Percentiles rank a stretch among this genome's conserved stretches.
phyloP scores from a whole-genome alignment of 441 rosid genomes.

The Erodium chrysanthum region DNA sequence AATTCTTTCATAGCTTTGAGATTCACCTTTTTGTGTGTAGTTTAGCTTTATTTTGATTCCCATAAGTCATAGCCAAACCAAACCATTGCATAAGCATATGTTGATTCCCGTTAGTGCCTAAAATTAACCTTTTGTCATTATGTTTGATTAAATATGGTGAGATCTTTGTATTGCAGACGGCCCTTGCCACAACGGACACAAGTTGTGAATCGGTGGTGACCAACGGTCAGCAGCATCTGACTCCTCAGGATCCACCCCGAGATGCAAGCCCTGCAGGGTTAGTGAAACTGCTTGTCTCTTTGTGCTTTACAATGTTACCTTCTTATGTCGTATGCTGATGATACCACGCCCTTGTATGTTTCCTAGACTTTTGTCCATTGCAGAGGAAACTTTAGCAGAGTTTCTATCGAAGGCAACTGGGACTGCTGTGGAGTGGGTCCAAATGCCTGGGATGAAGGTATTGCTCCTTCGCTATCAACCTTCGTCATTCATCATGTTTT shows the following conservation, averaged over 20 bases:
- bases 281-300: too few relatives aligned
- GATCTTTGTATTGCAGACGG: conserved; percentile 35
- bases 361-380: conserved; percentile 61
- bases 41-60: too few relatives aligned
- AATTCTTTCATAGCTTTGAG: too few relatives aligned
- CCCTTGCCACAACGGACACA: conserved; percentile 48
- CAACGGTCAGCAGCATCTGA: conserved; percentile 7
- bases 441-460: conserved; percentile 82
- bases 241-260: conserved; percentile 81
- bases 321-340: not conserved
- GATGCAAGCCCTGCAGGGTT: conserved; percentile 99
- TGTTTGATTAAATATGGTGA: too few relatives aligned
- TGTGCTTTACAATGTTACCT: conserved; percentile 2
- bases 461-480: conserved; percentile 12
- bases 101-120: too few relatives aligned
- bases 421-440: conserved; percentile 85
- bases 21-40: too few relatives aligned
- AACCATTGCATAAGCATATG: too few relatives aligned
- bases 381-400: conserved; percentile 51
- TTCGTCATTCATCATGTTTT: not conserved
- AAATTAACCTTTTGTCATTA: not conserved
- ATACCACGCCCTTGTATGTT: not conserved
- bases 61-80: too few relatives aligned
- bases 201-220: conserved; percentile 84
- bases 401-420: conserved; percentile 47